These are phyloP conservation scores for Boletus rubropictus DNA, from an alignment of 768 basidiomycete species.

Conservation along the genomic window DNA sequence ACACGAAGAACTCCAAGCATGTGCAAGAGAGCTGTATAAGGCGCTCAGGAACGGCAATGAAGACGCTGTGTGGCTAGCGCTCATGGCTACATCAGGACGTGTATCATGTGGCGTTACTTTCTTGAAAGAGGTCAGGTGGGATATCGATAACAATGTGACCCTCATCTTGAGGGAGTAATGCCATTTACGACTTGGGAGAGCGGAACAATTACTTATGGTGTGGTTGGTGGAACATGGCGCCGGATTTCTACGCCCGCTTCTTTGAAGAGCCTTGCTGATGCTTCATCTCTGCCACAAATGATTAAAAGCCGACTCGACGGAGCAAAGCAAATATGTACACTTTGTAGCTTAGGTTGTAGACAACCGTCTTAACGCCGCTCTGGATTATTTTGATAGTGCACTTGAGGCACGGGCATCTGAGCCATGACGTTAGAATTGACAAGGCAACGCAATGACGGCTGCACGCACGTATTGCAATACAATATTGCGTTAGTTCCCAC, in stretches of 20 bases:
- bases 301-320: neutral
- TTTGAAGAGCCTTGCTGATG: constrained; percentile 69
- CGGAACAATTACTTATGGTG: constrained; percentile 11
- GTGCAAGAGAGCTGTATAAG: constrained; percentile 59
- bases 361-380: constrained; percentile 83
- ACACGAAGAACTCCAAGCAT: constrained; percentile 69
- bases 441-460: neutral
- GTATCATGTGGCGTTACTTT: constrained; percentile 42
- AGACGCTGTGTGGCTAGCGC: constrained; percentile 81
- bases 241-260: constrained; percentile 81
- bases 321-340: constrained; percentile 52
- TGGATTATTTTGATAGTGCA: constrained; percentile 98
- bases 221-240: constrained; percentile 50
- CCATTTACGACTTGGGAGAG: neutral
- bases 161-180: constrained; percentile 29
- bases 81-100: constrained; percentile 49
- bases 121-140: constrained; percentile 55
- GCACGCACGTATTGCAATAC: constrained; percentile 93
- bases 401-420: constrained; percentile 93
- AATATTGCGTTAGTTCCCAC: constrained; percentile 78
- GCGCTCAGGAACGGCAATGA: constrained; percentile 57
- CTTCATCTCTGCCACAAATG: constrained; percentile 59
- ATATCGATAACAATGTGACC: constrained; percentile 42
- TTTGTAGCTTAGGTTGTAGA: constrained; percentile 93
- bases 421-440: constrained; percentile 1